Evolutionary conservation across 208 protist species (phyloP), one percentile per base, ranked within the genome.

Genomic region (Wallacemonas sp.): DNA sequence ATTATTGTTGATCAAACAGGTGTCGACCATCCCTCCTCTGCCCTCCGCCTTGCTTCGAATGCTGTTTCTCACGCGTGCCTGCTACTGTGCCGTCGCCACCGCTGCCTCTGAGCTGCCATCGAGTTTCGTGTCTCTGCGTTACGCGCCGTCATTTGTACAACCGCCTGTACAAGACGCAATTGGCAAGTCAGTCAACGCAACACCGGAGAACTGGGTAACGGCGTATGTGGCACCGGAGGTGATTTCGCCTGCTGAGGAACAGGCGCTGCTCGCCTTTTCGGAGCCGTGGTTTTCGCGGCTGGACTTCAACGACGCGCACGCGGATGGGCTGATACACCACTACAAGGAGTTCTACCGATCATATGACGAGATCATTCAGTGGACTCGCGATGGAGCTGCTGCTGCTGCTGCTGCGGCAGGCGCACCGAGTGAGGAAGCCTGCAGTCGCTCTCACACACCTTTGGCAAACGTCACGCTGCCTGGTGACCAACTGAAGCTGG

Each of bases 331-430:
- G 46, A 94, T 94, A 31, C 88, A 94, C 45, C 84, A 94, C 63
- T 94, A 90, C 73, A 91, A 88, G 64, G 84, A 94, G 68, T 94
- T 94, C 65, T 94, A 94, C 65, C 88, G 88, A 24, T 84, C 82
- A 19, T 94, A 86, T 51, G 53, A 70, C 15, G 69, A 79, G 41
- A 62, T 93, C 28, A 77, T 70, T 49, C 70, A 61, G 21, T 62
- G 66, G 53, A 26, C 44, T 5, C 28, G 28, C 8, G 58, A 30
- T n/a, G 21, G n/a, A 38, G 31, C 53, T 24, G 22, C 53, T 9
- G 27, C 34, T 28, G 51, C 53, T 11, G 27, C 30, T 14, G 39
- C 27, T 34, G 36, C 27, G 56, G 61, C 54, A 44, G 44, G 19
- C 22, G 45, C 55, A 58, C 19, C 22, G 28, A 33, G 21, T 15